A percentile compares a stretch with the other conserved stretches of the same genome.
Conservation (phyloP, 306 rosid species). For the Urtica urens region DNA sequence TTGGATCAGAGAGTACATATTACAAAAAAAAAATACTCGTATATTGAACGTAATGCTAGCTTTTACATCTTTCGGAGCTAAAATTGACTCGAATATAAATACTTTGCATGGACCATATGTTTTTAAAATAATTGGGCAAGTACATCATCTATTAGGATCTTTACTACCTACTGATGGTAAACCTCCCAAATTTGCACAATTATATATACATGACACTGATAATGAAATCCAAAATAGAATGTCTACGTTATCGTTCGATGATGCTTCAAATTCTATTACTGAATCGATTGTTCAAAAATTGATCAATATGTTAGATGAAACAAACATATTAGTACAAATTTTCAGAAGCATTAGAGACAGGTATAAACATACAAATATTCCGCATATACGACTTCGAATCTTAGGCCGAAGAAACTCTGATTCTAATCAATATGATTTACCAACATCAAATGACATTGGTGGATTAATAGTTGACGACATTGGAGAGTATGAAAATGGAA, state of each 20-base stretch:
- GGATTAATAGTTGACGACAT: too few species aligned
- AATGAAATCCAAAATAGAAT: too few species aligned
- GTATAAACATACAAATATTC: too few species aligned
- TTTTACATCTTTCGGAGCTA: not conserved
- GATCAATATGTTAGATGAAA: not conserved
- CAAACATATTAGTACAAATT: not conserved
- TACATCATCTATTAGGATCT: not conserved
- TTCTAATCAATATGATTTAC: not conserved
- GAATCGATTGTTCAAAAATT: not conserved
- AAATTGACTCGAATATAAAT: not conserved
- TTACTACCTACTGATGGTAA: not conserved
- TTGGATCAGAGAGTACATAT: too few species aligned
- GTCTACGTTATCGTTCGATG: not conserved
- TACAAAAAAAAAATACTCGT: not conserved
- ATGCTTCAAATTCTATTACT: not conserved
- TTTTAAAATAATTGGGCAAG: not conserved
- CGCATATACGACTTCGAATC: too few species aligned
- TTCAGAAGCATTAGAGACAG: too few species aligned
- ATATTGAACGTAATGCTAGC: not conserved
- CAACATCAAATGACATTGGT: too few species aligned
- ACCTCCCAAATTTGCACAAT: not conserved
- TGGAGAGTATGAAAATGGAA: not conserved
- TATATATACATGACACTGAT: not conserved
- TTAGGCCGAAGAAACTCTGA: not conserved
- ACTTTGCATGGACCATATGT: not conserved